Base-by-base conservation (phyloP, 2,329 filamentous ascomycete species). In the Pseudocercospora musae region DNA sequence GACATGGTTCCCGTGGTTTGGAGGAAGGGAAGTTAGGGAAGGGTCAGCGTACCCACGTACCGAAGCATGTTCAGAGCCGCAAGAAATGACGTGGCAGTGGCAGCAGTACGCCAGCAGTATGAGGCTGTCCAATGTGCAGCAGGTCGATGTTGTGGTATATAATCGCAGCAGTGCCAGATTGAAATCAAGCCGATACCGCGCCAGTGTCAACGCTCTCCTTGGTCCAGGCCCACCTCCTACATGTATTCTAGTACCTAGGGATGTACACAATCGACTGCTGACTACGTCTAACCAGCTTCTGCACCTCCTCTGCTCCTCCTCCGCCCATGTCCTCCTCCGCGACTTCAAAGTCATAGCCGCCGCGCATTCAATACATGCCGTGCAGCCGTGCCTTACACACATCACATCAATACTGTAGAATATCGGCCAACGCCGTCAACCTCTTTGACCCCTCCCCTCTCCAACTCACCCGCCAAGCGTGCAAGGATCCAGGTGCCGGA, bases 401-500 rank as follows among this genome's bases (percentile, higher is more conserved):
- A n/a, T n/a, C n/a, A n/a, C n/a, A n/a, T n/a, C n/a, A n/a, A n/a
- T n/a, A n/a, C n/a, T n/a, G n/a, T n/a, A n/a, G n/a, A n/a, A n/a
- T n/a, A n/a, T n/a, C n/a, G n/a, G n/a, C n/a, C n/a, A n/a, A n/a
- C n/a, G n/a, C n/a, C n/a, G n/a, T n/a, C n/a, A n/a, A n/a, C n/a
- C n/a, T n/a, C n/a, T n/a, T n/a, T n/a, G n/a, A n/a, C n/a, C n/a
- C n/a, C n/a, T n/a, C n/a, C n/a, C n/a, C n/a, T n/a, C n/a, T n/a
- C n/a, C n/a, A n/a, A n/a, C n/a, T 53, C 69, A 50, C 61, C 70
- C 20, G 58, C 71, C 15, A 74, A 74, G 64, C 73, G 71, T 60
- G 31, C 68, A n/a, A 68, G 65, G 27, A 53, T 71, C 15, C 69
- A 73, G 10, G 68, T 80, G 0, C 79, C 79, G 1, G 79, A 81